Base-by-base conservation (phyloP, 2,329 filamentous ascomycete genomes). In the Daldinia sp. region DNA sequence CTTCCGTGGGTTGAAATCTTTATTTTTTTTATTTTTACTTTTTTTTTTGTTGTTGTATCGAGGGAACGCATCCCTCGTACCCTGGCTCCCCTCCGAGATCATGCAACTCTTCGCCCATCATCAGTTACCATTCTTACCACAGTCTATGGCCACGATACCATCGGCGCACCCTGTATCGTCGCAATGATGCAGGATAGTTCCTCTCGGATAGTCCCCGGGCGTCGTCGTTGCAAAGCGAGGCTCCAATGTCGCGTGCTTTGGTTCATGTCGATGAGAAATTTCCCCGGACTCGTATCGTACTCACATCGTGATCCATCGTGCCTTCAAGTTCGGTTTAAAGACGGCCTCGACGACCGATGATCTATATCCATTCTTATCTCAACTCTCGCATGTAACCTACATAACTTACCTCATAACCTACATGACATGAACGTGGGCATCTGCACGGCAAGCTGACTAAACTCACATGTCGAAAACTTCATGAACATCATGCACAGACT, bases 241-340 rank as follows among this genome's bases (percentile, higher is more conserved):
- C 63, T 57, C 63, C 65, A 63, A 61, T 66, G 57, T 66, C 63
- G 63, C 63, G 63, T 68, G 65, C 59, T 66, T 27, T 63, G 59
- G 39, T 57, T 64, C 53, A 58, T 64, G 49, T 55, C 58, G 53
- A 60, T 61, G 59, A 39, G 57, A 49, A 45, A 54, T 61, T 68
- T 66, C 65, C 65, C 64, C 61, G 58, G 64, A 67, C 61, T 62
- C 51, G 50, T 52, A 67, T 64, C 61, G 58, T 59, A 57, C 54
- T 64, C 61, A 56, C 64, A 64, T 67, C 64, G 53, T 53, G 47
- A 67, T 56, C 61, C 64, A 62, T 54, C 61, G 41, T 50, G 29
- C 23, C 30, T 53, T 34, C 50, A 52, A 62, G 62, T 61, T 61
- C 57, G 59, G 65, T 66, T 68, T 61, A 50, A 53, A 67, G 62